These are phyloP conservation scores for Suillus placidus DNA, from an alignment of 768 basidiomycete genomes.

Conservation along the genomic window DNA sequence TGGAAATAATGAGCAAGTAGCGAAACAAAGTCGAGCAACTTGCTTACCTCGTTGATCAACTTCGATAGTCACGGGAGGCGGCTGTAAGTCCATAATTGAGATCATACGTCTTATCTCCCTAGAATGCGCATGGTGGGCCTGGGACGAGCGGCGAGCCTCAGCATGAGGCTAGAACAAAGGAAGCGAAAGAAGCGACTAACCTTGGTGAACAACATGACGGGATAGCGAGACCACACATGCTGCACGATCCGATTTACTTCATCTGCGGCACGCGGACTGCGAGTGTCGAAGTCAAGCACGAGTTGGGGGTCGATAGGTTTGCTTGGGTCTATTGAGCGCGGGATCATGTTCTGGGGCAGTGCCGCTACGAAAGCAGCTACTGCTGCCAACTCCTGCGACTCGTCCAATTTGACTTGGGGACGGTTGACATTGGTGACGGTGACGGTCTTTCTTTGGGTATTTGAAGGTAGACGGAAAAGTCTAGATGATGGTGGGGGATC, in stretches of 20 bases:
- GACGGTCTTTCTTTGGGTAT: slow-evolving; percentile 15
- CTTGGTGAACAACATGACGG: slow-evolving; percentile 77
- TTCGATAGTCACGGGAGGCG: slow-evolving; percentile 68
- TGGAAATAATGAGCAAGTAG: background rate
- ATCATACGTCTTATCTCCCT: slow-evolving; percentile 69
- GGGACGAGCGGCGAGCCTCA: slow-evolving; percentile 12
- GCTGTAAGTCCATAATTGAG: slow-evolving; percentile 55
- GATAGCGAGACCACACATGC: slow-evolving; percentile 73
- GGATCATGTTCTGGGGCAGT: slow-evolving; percentile 76
- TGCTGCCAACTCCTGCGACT: slow-evolving; percentile 71
- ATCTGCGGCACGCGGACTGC: slow-evolving; percentile 57
- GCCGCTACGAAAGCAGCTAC: slow-evolving; percentile 73
- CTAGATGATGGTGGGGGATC: slow-evolving; percentile 38
- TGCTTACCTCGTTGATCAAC: slow-evolving; percentile 59
- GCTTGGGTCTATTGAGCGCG: slow-evolving; percentile 61
- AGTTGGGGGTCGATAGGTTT: slow-evolving; percentile 76
- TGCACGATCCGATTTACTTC: slow-evolving; percentile 62
- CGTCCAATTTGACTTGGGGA: slow-evolving; percentile 50
- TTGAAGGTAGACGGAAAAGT: slow-evolving; percentile 16
- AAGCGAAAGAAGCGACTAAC: slow-evolving; percentile 37
- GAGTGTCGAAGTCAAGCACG: slow-evolving; percentile 81
- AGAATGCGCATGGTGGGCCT: slow-evolving; percentile 67
- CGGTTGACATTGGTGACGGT: slow-evolving; percentile 22
- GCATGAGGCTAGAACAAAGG: slow-evolving; percentile 7
- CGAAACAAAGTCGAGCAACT: background rate